phyloP scores from a whole-genome alignment of 257 asterid species.

The Vinca minor region DNA sequence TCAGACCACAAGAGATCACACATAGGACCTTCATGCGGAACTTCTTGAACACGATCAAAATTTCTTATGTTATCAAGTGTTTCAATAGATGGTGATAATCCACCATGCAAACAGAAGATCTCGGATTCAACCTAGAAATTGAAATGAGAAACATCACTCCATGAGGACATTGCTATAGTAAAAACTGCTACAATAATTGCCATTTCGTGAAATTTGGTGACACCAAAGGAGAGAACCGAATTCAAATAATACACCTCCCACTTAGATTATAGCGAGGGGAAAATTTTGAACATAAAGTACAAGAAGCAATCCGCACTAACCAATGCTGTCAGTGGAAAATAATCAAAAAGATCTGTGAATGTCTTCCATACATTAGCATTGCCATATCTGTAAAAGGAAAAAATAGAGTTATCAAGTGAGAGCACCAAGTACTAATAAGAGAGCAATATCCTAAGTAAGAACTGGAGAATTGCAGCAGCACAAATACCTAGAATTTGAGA shows the following conservation, averaged over 20 bases:
- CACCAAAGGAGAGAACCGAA: neutral
- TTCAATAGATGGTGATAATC: constrained; percentile 87
- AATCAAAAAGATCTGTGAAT: constrained; percentile 87
- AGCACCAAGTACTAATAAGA: neutral
- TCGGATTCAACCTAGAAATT: constrained; percentile 81
- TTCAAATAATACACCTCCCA: neutral
- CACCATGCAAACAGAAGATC: constrained; percentile 92
- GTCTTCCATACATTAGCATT: constrained; percentile 94
- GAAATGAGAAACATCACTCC: neutral
- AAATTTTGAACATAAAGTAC: neutral
- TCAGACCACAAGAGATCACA: constrained; percentile 96
- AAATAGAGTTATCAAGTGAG: neutral
- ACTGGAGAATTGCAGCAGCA: neutral
- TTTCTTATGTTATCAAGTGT: constrained; percentile 88
- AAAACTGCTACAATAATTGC: neutral
- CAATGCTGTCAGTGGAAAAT: constrained; percentile 89
- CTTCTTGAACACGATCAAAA: constrained; percentile 98
- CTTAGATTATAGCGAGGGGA: neutral
- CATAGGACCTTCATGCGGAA: constrained; percentile 99
- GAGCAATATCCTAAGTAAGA: neutral
- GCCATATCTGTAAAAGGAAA: constrained; percentile 55
- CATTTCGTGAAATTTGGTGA: neutral
- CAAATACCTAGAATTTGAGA: neutral
- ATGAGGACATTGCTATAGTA: neutral
- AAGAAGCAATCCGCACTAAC: constrained; percentile 35